Conservation (phyloP, 2,329 filamentous ascomycete species). For the Colletotrichum navitas region DNA sequence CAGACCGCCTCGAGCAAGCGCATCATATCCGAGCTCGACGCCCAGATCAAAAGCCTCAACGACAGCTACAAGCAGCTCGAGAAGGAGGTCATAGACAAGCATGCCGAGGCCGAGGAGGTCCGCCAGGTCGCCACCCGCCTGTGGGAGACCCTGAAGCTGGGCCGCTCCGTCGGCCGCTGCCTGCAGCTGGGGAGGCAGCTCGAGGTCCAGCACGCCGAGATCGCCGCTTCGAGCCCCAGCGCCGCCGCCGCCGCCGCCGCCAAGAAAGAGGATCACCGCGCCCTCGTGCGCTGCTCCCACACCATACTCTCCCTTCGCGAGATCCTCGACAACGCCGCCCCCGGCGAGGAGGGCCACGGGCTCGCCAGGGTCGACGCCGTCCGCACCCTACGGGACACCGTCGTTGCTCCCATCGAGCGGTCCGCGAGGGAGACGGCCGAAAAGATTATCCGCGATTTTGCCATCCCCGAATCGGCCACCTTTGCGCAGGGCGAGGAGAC, state of each 20-base stretch:
- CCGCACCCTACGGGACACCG: slow-evolving; percentile 74
- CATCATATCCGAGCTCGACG: slow-evolving; percentile 82
- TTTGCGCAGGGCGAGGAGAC: slow-evolving; percentile 79
- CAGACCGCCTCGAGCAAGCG: slow-evolving; percentile 79
- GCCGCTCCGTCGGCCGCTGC: slow-evolving; percentile 81
- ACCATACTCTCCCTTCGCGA: slow-evolving; percentile 83
- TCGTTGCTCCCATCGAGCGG: slow-evolving; percentile 80
- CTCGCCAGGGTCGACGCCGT: slow-evolving; percentile 81
- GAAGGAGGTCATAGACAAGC: slow-evolving; percentile 86
- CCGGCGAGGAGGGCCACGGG: slow-evolving; percentile 81
- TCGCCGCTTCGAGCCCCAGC: slow-evolving; percentile 58
- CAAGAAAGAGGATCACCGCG: slow-evolving; percentile 78
- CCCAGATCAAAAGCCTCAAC: slow-evolving; percentile 83
- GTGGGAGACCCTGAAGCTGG: slow-evolving; percentile 83
- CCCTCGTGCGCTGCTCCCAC: slow-evolving; percentile 84
- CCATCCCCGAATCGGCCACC: slow-evolving; percentile 69
- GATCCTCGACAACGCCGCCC: slow-evolving; percentile 74
- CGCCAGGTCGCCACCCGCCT: slow-evolving; percentile 81
- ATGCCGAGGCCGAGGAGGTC: slow-evolving; percentile 88
- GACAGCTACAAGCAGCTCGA: slow-evolving; percentile 89
- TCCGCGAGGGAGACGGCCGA: slow-evolving; percentile 80
- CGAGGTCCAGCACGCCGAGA: slow-evolving; percentile 85
- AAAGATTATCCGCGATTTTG: slow-evolving; percentile 86
- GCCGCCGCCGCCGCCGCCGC: slow-evolving; percentile 50
- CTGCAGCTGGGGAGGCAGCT: slow-evolving; percentile 87